Evolutionary conservation across 768 basidiomycete species (phyloP).

Genomic region (Auriscalpium orientale): DNA sequence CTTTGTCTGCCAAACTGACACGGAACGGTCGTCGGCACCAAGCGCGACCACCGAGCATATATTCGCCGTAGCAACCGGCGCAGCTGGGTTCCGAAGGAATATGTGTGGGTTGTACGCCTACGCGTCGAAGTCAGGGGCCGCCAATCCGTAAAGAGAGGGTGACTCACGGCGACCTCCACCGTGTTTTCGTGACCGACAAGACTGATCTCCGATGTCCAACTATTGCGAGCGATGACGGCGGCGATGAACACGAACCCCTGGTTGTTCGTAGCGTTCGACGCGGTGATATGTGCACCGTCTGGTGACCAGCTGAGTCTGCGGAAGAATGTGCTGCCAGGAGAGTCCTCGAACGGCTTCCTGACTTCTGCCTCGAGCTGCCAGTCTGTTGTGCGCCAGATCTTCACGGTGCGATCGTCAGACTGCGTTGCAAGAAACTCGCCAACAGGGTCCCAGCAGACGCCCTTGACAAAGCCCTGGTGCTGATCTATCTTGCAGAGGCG

Average conservation of each 20-base stretch:
- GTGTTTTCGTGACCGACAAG: conserved; percentile 97
- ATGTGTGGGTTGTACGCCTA: conserved; percentile 92
- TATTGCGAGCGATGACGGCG: conserved; percentile 83
- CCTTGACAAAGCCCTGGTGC: conserved; percentile 96
- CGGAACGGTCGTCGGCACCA: conserved; percentile 87
- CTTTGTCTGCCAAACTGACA: conserved; percentile 96
- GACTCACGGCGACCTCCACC: conserved; percentile 83
- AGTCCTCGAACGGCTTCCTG: conserved; percentile 85
- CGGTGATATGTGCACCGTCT: conserved; percentile 96
- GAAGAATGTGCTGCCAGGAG: conserved; percentile 93
- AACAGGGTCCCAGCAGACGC: conserved; percentile 97
- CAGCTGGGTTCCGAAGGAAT: conserved; percentile 69
- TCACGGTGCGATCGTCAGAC: conserved; percentile 93
- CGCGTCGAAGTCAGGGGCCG: neutral
- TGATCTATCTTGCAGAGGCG: conserved; percentile 75
- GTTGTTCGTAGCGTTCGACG: conserved; percentile 95
- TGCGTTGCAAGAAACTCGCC: conserved; percentile 97
- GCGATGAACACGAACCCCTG: conserved; percentile 96
- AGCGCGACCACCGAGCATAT: conserved; percentile 90
- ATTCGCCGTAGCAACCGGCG: conserved; percentile 68
- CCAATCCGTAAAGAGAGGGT: neutral
- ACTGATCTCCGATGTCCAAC: conserved; percentile 89
- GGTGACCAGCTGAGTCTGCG: conserved; percentile 95
- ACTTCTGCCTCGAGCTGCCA: conserved; percentile 85
- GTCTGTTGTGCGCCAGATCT: conserved; percentile 92